A percentile compares a stretch with the other conserved stretches of the same genome.
Evolutionary conservation across 495 filamentous ascomycete species (phyloP).

Genomic region (Penicillium salamii): DNA sequence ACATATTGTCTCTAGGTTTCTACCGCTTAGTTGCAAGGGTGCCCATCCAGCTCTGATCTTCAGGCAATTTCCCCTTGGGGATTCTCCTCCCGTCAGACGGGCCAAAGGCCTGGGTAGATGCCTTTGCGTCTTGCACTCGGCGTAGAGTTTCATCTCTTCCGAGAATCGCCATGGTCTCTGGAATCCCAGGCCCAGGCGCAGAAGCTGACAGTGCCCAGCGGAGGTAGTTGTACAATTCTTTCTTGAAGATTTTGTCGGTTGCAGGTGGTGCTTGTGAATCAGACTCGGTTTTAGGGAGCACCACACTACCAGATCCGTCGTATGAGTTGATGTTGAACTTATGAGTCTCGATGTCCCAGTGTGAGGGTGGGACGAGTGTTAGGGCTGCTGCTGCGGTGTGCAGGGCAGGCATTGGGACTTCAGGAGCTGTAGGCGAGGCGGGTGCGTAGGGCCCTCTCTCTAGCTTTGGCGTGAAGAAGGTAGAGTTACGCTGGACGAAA

Average conservation of each 20-base stretch:
- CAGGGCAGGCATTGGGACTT: conserved; percentile 34
- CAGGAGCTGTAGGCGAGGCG: conserved; percentile 6
- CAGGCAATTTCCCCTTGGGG: conserved; percentile 17
- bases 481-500: conserved; percentile 57
- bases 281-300: not conserved
- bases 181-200: conserved; percentile 55
- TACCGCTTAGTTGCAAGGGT: conserved; percentile 29
- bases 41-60: conserved; percentile 41
- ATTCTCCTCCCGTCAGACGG: conserved; percentile 17
- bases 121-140: conserved; percentile 51
- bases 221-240: conserved; percentile 53
- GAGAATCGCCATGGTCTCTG: conserved; percentile 58
- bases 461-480: conserved; percentile 59
- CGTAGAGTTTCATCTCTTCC: conserved; percentile 58
- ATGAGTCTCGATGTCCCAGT: conserved; percentile 39
- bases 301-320: conserved; percentile 27
- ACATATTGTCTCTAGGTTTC: not conserved
- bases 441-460: conserved; percentile 30
- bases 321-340: conserved; percentile 38
- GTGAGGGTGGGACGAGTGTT: conserved; percentile 34
- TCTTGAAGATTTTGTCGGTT: conserved; percentile 40
- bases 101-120: conserved; percentile 25
- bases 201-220: conserved; percentile 65
- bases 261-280: conserved; percentile 4
- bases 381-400: conserved; percentile 38